These are phyloP conservation scores for Geotrichum bryndzae DNA, from an alignment of 1,139 yeast species.

Conservation along the genomic window DNA sequence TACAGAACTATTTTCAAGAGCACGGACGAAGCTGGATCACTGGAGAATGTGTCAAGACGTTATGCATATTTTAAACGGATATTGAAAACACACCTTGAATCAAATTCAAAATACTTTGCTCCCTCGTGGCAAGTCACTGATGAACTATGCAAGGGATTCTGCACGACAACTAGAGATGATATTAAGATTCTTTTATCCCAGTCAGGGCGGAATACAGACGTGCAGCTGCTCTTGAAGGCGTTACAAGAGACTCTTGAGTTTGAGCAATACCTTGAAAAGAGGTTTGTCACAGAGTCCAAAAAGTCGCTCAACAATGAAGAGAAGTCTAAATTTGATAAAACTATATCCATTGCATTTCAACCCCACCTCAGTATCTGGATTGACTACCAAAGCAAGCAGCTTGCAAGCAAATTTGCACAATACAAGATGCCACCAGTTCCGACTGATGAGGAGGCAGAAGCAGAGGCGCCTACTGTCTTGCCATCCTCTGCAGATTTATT, in stretches of 20 bases:
- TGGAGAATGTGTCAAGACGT: constrained; percentile 78
- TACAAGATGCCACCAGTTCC: constrained; percentile 30
- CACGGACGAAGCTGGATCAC: constrained; percentile 86
- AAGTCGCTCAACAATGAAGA: constrained; percentile 15
- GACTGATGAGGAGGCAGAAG: constrained; percentile 37
- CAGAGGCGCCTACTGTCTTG: constrained; percentile 52
- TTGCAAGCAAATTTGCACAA: constrained; percentile 52
- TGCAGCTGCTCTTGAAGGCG: constrained; percentile 55
- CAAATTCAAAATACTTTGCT: constrained; percentile 56
- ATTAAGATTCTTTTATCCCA: constrained; percentile 43
- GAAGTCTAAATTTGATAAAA: constrained; percentile 35
- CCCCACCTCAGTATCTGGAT: constrained; percentile 84
- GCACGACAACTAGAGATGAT: constrained; percentile 65
- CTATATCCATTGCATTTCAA: constrained; percentile 71
- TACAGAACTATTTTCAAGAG: constrained; percentile 67
- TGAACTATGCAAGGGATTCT: constrained; percentile 56
- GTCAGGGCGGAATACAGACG: constrained; percentile 40
- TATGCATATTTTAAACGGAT: constrained; percentile 75
- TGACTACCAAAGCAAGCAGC: constrained; percentile 66
- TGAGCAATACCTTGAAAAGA: constrained; percentile 62
- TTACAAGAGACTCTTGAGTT: constrained; percentile 67
- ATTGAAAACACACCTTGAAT: constrained; percentile 52
- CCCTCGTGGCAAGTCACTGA: constrained; percentile 63
- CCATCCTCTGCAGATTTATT: constrained; percentile 85
- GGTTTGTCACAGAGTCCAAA: constrained; percentile 39